phyloP scores from a whole-genome alignment of 2,329 filamentous ascomycete species.

The Pseudogymnoascus sp. region DNA sequence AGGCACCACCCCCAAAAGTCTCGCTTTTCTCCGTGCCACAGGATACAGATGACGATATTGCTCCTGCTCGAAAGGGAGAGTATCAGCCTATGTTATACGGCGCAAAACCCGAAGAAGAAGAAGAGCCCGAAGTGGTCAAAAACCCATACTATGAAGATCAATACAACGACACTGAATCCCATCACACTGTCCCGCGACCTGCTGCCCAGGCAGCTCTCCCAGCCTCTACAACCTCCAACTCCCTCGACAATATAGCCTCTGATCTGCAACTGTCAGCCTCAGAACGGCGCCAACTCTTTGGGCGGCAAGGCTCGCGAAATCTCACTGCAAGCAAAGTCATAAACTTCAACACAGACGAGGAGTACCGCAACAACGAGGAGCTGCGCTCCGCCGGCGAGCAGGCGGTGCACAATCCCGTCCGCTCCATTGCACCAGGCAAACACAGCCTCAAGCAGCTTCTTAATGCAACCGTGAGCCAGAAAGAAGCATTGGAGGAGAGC shows the following conservation, averaged over 20 bases:
- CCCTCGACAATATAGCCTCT: conserved; percentile 63
- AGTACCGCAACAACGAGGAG: conserved; percentile 79
- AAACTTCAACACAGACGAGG: conserved; percentile 81
- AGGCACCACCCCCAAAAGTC: conserved; percentile 48
- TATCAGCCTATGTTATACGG: conserved; percentile 49
- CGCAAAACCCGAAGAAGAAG: conserved; percentile 13
- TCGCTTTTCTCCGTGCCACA: conserved; percentile 62
- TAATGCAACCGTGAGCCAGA: conserved; percentile 71
- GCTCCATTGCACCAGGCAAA: conserved; percentile 77
- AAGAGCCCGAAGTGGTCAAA: conserved; percentile 13
- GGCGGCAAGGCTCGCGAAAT: conserved; percentile 43
- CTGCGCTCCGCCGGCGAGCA: conserved; percentile 63
- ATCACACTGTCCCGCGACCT: conserved; percentile 19
- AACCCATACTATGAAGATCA: conserved; percentile 25
- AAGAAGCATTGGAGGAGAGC: conserved; percentile 83
- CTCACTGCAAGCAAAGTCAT: conserved; percentile 57
- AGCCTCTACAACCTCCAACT: conserved; percentile 34
- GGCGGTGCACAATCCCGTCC: conserved; percentile 71
- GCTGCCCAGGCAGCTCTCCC: conserved; percentile 21
- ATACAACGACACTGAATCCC: conserved; percentile 22
- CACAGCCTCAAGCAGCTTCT: conserved; percentile 85
- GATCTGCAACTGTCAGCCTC: conserved; percentile 72
- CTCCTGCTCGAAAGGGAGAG: conserved; percentile 18
- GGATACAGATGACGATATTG: conserved; percentile 25
- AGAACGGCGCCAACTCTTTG: conserved; percentile 77